Conservation (phyloP, 1,284 basidiomycete species). For the Austroboletus rostrupii region DNA sequence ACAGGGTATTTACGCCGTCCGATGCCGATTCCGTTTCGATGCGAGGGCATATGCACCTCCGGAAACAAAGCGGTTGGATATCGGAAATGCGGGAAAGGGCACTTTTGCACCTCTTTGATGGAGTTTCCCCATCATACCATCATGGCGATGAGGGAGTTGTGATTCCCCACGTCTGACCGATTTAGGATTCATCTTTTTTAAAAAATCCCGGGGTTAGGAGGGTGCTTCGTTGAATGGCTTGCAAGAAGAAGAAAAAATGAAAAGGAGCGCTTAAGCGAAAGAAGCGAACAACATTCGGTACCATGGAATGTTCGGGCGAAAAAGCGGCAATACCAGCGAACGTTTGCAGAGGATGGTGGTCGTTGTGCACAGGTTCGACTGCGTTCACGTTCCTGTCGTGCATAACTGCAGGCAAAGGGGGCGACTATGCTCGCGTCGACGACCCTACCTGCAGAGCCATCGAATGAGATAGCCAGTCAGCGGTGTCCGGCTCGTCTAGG, state of each 20-base stretch:
- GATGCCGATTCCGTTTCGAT: constrained; percentile 3
- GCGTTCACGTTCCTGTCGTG: not conserved
- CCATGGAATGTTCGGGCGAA: not conserved
- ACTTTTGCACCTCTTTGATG: constrained; percentile 20
- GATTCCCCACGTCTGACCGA: not conserved
- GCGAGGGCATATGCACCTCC: constrained; percentile 18
- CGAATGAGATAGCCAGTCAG: not conserved
- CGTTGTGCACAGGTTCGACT: not conserved
- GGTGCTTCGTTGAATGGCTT: not conserved
- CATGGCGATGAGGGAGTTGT: constrained; percentile 3
- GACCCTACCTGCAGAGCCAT: too few relatives aligned
- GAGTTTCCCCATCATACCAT: constrained; percentile 5
- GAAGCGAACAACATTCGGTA: not conserved
- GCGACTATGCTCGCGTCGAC: too few relatives aligned
- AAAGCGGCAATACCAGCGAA: not conserved
- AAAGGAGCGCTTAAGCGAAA: not conserved
- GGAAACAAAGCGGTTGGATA: not conserved
- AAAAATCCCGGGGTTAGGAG: not conserved
- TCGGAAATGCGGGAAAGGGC: constrained; percentile 4
- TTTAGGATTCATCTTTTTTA: not conserved
- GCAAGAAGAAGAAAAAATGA: not conserved
- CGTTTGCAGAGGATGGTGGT: not conserved
- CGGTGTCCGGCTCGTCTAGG: not conserved
- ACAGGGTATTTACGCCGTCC: not conserved
- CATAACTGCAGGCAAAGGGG: not conserved